A percentile compares a stretch with the other conserved stretches of the same genome.
Evolutionary conservation across 1,284 basidiomycete genomes (phyloP).

Genomic region (Tilletia indica): DNA sequence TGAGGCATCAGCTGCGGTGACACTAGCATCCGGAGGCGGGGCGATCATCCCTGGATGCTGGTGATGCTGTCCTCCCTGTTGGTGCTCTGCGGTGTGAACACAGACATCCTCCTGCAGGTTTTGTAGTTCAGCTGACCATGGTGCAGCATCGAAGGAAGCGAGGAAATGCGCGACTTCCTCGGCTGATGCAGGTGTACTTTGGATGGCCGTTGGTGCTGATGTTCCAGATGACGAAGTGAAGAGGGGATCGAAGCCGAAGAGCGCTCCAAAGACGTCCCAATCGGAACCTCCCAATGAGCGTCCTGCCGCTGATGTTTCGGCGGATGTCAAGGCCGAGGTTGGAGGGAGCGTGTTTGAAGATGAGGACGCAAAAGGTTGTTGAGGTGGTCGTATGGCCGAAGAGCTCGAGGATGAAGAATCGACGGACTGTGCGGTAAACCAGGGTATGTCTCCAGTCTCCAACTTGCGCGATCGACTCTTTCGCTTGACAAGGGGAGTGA

Average conservation of each 20-base stretch:
- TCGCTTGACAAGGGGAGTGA: constrained; percentile 8
- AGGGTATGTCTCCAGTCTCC: background rate
- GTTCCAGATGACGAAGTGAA: background rate
- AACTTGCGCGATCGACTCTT: background rate
- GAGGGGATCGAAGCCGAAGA: background rate
- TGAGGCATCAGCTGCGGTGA: no score
- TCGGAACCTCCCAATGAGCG: background rate
- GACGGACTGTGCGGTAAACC: no score
- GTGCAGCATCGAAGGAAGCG: background rate
- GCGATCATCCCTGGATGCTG: background rate
- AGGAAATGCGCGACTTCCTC: background rate
- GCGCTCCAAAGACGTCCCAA: background rate
- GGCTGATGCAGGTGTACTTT: background rate
- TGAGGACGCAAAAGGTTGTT: background rate
- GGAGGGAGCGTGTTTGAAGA: no score
- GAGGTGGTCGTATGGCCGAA: background rate
- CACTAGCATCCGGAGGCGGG: background rate
- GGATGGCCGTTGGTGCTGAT: background rate
- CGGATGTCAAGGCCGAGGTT: background rate
- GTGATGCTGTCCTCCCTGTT: background rate
- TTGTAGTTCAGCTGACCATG: background rate
- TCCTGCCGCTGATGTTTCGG: background rate
- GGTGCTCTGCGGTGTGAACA: background rate
- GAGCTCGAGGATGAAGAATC: no score
- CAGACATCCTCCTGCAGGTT: background rate